These are phyloP conservation scores for Anisodus acutangulus DNA, from an alignment of 257 asterid genomes.

Conservation along the genomic window DNA sequence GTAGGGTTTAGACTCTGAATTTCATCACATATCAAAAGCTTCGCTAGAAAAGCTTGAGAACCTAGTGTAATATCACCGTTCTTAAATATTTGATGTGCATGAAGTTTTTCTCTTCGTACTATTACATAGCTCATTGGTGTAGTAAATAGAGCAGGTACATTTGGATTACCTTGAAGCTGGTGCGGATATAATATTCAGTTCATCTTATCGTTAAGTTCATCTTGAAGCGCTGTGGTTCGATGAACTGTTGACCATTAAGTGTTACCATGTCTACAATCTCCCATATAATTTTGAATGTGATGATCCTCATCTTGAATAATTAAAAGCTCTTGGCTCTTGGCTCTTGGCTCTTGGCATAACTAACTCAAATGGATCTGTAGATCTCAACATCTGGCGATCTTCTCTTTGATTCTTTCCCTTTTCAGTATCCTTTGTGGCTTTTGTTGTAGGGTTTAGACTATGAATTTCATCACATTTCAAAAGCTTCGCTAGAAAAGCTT, in stretches of 20 bases:
- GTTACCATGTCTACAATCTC: slow-evolving; percentile 31
- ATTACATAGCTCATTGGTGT: slow-evolving; percentile 33
- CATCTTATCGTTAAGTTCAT: slow-evolving; percentile 25
- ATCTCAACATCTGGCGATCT: slow-evolving; percentile 18
- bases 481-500: not conserved
- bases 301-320: not conserved
- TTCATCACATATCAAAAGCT: slow-evolving; percentile 18
- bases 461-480: slow-evolving; percentile 4
- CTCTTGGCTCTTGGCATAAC: slow-evolving; percentile 10
- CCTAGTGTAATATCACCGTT: not conserved
- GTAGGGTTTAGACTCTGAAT: not conserved
- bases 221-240: not conserved
- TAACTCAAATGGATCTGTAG: slow-evolving; percentile 5
- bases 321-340: not conserved
- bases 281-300: slow-evolving; percentile 25
- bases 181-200: slow-evolving; percentile 76
- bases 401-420: slow-evolving; percentile 21
- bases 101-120: not conserved
- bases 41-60: not conserved
- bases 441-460: not conserved
- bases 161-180: slow-evolving; percentile 96
- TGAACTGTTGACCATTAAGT: not conserved
- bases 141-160: slow-evolving; percentile 70
- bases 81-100: not conserved
- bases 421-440: not conserved